phyloP scores from a whole-genome alignment of 306 rosid species.

The Sphenostylis stenocarpa region DNA sequence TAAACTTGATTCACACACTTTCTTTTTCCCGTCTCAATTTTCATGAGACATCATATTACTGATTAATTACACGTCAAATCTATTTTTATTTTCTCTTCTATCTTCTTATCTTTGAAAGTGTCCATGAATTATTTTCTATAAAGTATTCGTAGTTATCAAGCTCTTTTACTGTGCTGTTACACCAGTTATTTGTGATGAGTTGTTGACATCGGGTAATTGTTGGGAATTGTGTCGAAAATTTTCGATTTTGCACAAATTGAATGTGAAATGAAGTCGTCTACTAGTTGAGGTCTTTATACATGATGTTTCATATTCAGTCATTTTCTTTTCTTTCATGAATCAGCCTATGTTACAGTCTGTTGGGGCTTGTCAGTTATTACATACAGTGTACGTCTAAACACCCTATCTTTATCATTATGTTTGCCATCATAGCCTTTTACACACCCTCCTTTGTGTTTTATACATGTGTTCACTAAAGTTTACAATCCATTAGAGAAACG shows the following conservation, averaged over 20 bases:
- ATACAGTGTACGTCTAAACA: background rate
- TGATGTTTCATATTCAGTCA: background rate
- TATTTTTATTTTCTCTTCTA: no score
- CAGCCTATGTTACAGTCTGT: slow-evolving; percentile 29
- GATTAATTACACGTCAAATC: background rate
- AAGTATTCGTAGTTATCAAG: background rate
- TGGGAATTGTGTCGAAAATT: slow-evolving; percentile 26
- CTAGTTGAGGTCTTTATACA: background rate
- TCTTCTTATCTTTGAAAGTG: background rate
- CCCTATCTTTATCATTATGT: background rate
- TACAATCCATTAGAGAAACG: background rate
- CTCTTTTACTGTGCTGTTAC: slow-evolving; percentile 9
- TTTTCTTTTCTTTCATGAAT: background rate
- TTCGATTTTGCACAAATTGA: slow-evolving; percentile 17
- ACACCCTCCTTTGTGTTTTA: no score
- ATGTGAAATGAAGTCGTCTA: slow-evolving; percentile 33
- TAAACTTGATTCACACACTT: no score
- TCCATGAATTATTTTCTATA: background rate
- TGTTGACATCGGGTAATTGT: slow-evolving; percentile 30
- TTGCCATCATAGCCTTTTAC: no score
- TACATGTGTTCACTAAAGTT: no score
- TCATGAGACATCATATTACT: no score
- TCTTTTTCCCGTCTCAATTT: no score
- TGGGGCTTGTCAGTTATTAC: slow-evolving; percentile 3
- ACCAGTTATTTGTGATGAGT: slow-evolving; percentile 17